phyloP scores from a whole-genome alignment of 106 monocot species.

The Gastrodia elata region DNA sequence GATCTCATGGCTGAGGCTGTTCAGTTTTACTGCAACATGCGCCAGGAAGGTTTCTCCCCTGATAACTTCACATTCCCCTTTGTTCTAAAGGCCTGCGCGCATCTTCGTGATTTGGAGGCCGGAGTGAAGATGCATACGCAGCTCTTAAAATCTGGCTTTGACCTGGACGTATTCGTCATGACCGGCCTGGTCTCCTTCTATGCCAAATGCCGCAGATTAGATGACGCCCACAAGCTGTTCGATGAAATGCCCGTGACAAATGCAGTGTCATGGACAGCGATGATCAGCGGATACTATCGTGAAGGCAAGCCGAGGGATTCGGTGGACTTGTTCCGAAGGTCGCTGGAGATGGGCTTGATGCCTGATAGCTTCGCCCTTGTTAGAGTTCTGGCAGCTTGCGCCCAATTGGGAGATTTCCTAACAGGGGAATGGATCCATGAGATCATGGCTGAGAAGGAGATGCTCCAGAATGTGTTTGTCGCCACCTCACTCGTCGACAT shows the following conservation, averaged over 20 bases:
- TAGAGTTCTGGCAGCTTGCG: slow-evolving; percentile 39
- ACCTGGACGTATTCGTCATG: slow-evolving; percentile 27
- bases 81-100: slow-evolving; percentile 56
- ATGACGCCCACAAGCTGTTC: slow-evolving; percentile 38
- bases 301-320: slow-evolving; percentile 25
- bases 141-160: slow-evolving; percentile 41
- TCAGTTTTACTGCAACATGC: slow-evolving; percentile 30
- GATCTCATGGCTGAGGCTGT: slow-evolving; percentile 14
- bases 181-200: slow-evolving; percentile 51
- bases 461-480: slow-evolving; percentile 45
- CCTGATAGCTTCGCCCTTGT: slow-evolving; percentile 64
- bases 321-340: slow-evolving; percentile 26
- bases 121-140: slow-evolving; percentile 47
- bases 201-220: slow-evolving; percentile 43
- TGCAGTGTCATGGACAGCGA: slow-evolving; percentile 54
- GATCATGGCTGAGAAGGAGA: slow-evolving; percentile 22
- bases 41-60: slow-evolving; percentile 29
- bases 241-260: slow-evolving; percentile 53
- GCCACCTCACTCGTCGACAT: slow-evolving; percentile 59
- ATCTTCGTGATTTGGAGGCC: slow-evolving; percentile 17
- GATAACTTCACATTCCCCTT: slow-evolving; percentile 68
- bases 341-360: slow-evolving; percentile 26
- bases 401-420: slow-evolving; percentile 32
- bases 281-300: slow-evolving; percentile 48
- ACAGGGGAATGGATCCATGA: slow-evolving; percentile 38